Evolutionary conservation across 768 basidiomycete species (phyloP), one percentile per base, ranked within the genome.

Genomic region (Tremella fuciformis): DNA sequence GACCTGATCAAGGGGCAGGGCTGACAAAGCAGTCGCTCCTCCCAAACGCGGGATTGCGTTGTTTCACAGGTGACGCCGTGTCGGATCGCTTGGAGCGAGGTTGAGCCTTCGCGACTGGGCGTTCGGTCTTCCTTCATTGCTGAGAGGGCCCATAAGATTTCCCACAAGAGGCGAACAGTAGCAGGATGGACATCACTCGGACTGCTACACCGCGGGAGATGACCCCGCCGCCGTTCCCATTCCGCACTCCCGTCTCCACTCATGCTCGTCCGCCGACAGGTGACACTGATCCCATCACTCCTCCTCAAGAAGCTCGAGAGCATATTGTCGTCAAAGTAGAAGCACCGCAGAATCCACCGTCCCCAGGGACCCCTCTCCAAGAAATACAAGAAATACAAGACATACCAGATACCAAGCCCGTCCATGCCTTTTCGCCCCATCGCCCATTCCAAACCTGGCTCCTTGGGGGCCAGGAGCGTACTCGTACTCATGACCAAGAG

Each of bases 351-450:
- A 46, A 4, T 15, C 42, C 42, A 34, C 50, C 50, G 8, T 26
- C 50, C 50, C 42, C 50, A 3, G 48, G 18, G 37, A 34, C 13
- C 6, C 55, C 19, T 48, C 34, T 47, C n/a, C 39, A 34, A 53
- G 26, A 19, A n/a, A 34, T 11, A 26, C 18, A 11, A 52, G 26
- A 52, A 18, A 41, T 46, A 4, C n/a, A 6, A 46, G 7, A 15
- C 22, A 18, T 22, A 15, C 22, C 22, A 46, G n/a, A n/a, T 46
- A 8, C 42, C 16, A 46, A 18, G 42, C 42, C 22, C 42, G 4
- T 46, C 42, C 6, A 6, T 22, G 6, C n/a, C 42, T 15, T 22
- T 8, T 18, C 42, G 16, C 42, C 22, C 4, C 6, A 8, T 22
- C n/a, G 15, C 22, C n/a, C n/a, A 6, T 46, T 46, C 6, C 42